A percentile compares a stretch with the other conserved stretches of the same genome.
Evolutionary conservation across 176 grass and related monocot species (phyloP).

Genomic region (Raddia guianensis): DNA sequence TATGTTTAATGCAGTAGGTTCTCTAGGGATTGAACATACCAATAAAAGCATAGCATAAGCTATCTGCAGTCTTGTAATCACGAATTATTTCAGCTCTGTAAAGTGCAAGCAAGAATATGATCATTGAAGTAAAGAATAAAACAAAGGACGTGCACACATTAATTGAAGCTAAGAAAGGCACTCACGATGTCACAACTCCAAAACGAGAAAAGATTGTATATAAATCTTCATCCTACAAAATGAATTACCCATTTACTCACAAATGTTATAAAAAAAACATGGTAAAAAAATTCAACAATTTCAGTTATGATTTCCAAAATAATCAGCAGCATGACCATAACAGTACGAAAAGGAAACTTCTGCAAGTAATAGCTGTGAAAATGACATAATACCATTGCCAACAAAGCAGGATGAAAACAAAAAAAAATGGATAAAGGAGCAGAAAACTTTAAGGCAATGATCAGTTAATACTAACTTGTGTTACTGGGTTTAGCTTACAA

Average conservation of each 20-base stretch:
- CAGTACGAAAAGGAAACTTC: neutral
- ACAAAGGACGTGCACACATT: conserved; percentile 20
- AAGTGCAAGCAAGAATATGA: conserved; percentile 45
- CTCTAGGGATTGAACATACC: conserved; percentile 45
- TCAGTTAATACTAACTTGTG: conserved; percentile 64
- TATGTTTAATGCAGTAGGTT: conserved; percentile 15
- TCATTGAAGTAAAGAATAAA: conserved; percentile 26
- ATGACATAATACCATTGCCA: neutral
- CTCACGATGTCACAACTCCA: conserved; percentile 91
- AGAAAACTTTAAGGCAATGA: neutral
- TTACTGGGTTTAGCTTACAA: conserved; percentile 96
- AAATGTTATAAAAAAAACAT: neutral
- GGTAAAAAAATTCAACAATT: neutral
- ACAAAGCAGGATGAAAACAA: neutral
- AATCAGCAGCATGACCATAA: neutral
- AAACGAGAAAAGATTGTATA: conserved; percentile 97
- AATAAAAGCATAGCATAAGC: conserved; percentile 97
- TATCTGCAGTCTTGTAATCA: conserved; percentile 92
- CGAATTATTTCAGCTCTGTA: conserved; percentile 92
- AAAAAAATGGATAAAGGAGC: conserved; percentile 11
- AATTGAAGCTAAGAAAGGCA: conserved; percentile 30
- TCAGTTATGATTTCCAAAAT: conserved; percentile 13
- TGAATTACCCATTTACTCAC: conserved; percentile 4
- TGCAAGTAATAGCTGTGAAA: neutral
- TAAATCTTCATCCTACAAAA: conserved; percentile 90